Evolutionary conservation across 768 basidiomycete species (phyloP).

Genomic region (Naganishia kalamii): DNA sequence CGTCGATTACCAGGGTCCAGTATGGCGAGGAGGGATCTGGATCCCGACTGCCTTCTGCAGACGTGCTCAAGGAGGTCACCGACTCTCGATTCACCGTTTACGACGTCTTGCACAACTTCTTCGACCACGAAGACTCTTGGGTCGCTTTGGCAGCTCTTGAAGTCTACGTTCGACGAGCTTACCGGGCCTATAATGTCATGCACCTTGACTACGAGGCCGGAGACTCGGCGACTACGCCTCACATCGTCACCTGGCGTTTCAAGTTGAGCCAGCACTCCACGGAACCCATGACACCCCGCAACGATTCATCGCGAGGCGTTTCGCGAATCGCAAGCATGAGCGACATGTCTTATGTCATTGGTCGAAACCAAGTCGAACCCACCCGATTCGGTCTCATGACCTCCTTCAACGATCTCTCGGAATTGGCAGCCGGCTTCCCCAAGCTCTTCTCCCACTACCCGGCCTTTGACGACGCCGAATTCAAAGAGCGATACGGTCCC

Average conservation of each 20-base stretch:
- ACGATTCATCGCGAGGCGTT: constrained; percentile 53
- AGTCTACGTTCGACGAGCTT: constrained; percentile 90
- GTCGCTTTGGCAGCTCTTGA: constrained; percentile 87
- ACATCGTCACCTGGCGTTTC: constrained; percentile 87
- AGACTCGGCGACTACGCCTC: constrained; percentile 68
- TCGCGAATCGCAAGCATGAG: constrained; percentile 87
- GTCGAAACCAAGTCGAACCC: constrained; percentile 73
- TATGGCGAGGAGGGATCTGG: constrained; percentile 75
- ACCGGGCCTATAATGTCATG: constrained; percentile 83
- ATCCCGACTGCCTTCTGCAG: constrained; percentile 72
- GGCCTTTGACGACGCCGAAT: constrained; percentile 64
- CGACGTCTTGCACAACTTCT: constrained; percentile 94
- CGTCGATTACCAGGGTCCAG: constrained; percentile 74
- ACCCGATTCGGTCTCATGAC: constrained; percentile 84
- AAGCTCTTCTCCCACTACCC: constrained; percentile 70
- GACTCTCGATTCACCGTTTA: constrained; percentile 96
- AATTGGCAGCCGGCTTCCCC: constrained; percentile 66
- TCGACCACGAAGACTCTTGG: constrained; percentile 76
- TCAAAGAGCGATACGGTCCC: constrained; percentile 65
- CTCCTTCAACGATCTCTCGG: constrained; percentile 70
- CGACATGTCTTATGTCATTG: constrained; percentile 88
- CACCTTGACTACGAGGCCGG: constrained; percentile 94
- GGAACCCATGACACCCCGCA: constrained; percentile 50
- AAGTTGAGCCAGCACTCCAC: constrained; percentile 69
- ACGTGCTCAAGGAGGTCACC: constrained; percentile 82